These are phyloP conservation scores for Gossypium trilobum DNA, from an alignment of 441 rosid species.

Conservation along the genomic window DNA sequence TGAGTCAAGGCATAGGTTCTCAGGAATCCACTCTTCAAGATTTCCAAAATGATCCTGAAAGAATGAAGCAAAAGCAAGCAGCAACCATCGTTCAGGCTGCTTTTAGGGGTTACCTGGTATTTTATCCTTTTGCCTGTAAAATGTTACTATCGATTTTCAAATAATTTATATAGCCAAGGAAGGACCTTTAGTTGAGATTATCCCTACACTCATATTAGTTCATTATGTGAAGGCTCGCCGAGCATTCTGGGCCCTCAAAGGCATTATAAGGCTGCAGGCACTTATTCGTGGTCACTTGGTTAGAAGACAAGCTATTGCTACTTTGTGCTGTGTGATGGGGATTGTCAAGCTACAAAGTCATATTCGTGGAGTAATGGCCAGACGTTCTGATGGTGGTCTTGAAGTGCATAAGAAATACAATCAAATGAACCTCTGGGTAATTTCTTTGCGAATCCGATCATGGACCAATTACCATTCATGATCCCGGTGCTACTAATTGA, in stretches of 20 bases:
- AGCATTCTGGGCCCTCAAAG: constrained; percentile 58
- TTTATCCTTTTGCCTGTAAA: constrained; percentile 9
- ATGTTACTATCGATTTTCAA: not conserved
- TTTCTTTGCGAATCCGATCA: constrained; percentile 10
- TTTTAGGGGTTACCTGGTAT: constrained; percentile 92
- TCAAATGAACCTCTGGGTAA: constrained; percentile 38
- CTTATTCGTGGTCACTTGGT: constrained; percentile 65
- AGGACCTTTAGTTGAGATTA: constrained; percentile 9
- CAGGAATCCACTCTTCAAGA: constrained; percentile 19
- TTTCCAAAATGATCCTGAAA: constrained; percentile 43
- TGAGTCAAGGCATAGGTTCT: constrained; percentile 26
- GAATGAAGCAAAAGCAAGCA: constrained; percentile 44
- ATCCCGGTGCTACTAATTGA: constrained; percentile 1
- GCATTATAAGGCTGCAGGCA: constrained; percentile 66
- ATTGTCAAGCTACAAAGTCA: constrained; percentile 50
- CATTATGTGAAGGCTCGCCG: constrained; percentile 51
- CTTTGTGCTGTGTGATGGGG: constrained; percentile 48
- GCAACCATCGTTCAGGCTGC: constrained; percentile 77
- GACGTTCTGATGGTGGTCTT: constrained; percentile 51
- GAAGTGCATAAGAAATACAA: constrained; percentile 33
- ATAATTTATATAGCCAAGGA: not conserved
- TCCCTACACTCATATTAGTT: constrained; percentile 27
- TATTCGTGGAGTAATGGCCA: constrained; percentile 47
- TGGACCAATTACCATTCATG: not conserved
- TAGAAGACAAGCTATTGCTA: constrained; percentile 60